These are phyloP conservation scores for Poteriospumella lacustris DNA, from an alignment of 108 stramenopile species.

Conservation along the genomic window DNA sequence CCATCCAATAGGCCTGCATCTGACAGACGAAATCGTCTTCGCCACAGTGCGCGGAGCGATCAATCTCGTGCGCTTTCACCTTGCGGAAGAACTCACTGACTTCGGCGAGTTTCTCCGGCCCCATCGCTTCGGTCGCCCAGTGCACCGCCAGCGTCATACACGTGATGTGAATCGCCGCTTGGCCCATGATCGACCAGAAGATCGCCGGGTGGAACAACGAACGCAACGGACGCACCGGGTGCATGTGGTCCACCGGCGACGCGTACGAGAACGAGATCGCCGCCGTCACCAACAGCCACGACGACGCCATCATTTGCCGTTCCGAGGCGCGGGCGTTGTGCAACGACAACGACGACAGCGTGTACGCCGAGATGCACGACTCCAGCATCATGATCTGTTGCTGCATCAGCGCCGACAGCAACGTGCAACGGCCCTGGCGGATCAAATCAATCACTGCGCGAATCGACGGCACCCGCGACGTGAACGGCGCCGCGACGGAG, in stretches of 20 bases:
- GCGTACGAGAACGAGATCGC: conserved; percentile 88
- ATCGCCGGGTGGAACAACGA: conserved; percentile 91
- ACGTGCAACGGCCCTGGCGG: conserved; percentile 82
- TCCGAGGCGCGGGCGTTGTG: conserved; percentile 95
- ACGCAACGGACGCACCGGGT: conserved; percentile 79
- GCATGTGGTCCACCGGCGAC: conserved; percentile 83
- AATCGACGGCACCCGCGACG: conserved; percentile 90
- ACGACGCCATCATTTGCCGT: conserved; percentile 88
- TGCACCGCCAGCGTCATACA: conserved; percentile 77
- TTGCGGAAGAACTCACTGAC: neutral
- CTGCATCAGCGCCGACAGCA: conserved; percentile 64
- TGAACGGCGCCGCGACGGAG: conserved; percentile 91
- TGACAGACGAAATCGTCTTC: conserved; percentile 17
- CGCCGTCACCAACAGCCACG: conserved; percentile 70
- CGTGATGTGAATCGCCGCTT: conserved; percentile 77
- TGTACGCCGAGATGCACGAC: conserved; percentile 92
- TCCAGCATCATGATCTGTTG: conserved; percentile 94
- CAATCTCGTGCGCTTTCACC: conserved; percentile 39
- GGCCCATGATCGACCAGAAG: conserved; percentile 82
- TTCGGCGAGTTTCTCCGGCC: conserved; percentile 26
- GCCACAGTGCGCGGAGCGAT: conserved; percentile 3
- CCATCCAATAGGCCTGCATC: conserved; percentile 27
- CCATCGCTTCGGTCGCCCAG: conserved; percentile 61
- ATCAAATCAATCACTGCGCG: conserved; percentile 89
- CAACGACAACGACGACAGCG: conserved; percentile 83